Conservation (phyloP, 2,329 filamentous ascomycete species). For the Colletotrichum spinosum region DNA sequence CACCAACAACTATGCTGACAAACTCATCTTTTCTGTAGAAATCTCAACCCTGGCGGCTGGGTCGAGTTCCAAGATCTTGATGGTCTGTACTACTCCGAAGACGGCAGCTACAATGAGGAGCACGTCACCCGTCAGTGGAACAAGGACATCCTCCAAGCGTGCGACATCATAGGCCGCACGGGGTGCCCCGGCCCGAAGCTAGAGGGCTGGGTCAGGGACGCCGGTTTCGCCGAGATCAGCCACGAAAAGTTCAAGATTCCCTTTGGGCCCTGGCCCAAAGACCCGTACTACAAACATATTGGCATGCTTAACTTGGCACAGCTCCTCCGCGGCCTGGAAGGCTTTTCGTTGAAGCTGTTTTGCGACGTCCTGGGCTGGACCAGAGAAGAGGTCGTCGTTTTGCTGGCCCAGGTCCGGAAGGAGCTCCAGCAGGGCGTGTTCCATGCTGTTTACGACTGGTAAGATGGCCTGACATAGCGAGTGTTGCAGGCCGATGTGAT, state of each 20-base stretch:
- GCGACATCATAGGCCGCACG: slow-evolving; percentile 38
- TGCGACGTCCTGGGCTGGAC: slow-evolving; percentile 45
- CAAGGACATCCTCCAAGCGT: slow-evolving; percentile 35
- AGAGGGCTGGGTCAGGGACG: slow-evolving; percentile 44
- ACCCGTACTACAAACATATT: slow-evolving; percentile 40
- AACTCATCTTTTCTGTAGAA: too few relatives aligned
- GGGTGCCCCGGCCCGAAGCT: slow-evolving; percentile 41
- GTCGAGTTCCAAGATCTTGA: slow-evolving; percentile 46
- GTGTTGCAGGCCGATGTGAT: too few relatives aligned
- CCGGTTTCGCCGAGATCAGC: slow-evolving; percentile 50
- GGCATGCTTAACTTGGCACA: slow-evolving; percentile 32
- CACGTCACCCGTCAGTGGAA: slow-evolving; percentile 41
- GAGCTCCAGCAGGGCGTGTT: slow-evolving; percentile 43
- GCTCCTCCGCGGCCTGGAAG: slow-evolving; percentile 40
- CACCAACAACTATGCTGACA: too few relatives aligned
- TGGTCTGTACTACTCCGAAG: slow-evolving; percentile 42
- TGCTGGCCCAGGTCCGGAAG: slow-evolving; percentile 44
- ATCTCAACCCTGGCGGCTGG: slow-evolving; percentile 52
- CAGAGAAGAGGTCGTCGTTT: slow-evolving; percentile 41
- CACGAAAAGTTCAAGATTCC: slow-evolving; percentile 49
- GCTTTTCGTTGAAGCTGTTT: slow-evolving; percentile 42
- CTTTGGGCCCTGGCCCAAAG: slow-evolving; percentile 46
- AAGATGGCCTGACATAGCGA: too few relatives aligned
- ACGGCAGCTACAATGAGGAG: slow-evolving; percentile 41
- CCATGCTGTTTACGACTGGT: slow-evolving; percentile 43